phyloP scores from a whole-genome alignment of 2,329 filamentous ascomycete genomes.

The Curvularia eragrostidis region DNA sequence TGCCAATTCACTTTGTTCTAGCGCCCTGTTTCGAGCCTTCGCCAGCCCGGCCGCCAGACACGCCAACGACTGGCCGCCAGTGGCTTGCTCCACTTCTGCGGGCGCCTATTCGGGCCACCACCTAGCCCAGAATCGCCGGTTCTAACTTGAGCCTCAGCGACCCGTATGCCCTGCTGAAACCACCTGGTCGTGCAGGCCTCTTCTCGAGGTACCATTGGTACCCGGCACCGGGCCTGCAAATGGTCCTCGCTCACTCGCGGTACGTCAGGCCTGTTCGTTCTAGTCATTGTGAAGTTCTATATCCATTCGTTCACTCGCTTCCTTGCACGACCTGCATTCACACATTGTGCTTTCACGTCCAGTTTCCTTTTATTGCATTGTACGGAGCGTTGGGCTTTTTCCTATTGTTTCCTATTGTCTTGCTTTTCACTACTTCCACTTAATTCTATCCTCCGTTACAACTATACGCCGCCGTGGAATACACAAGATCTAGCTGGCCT shows the following conservation, averaged over 20 bases:
- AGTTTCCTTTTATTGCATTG: conserved; percentile 48
- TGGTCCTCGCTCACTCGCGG: conserved; percentile 51
- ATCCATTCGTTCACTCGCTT: conserved; percentile 31
- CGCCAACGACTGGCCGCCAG: conserved; percentile 50
- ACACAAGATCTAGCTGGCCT: conserved; percentile 28
- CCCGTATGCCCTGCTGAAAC: conserved; percentile 53
- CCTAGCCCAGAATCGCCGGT: conserved; percentile 43
- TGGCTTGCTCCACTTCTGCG: conserved; percentile 40
- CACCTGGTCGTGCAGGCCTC: conserved; percentile 47
- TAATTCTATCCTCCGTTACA: conserved; percentile 26
- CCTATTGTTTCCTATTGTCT: conserved; percentile 31
- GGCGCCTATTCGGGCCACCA: conserved; percentile 50
- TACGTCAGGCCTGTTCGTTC: conserved; percentile 45
- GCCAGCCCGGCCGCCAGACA: conserved; percentile 44
- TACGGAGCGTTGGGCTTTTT: conserved; percentile 40
- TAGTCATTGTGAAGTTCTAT: conserved; percentile 39
- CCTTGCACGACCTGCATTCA: conserved; percentile 25
- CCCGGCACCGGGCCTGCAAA: conserved; percentile 43
- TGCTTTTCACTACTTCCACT: conserved; percentile 16
- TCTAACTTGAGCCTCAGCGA: conserved; percentile 53
- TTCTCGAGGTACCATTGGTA: conserved; percentile 50
- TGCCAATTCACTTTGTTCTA: conserved; percentile 31
- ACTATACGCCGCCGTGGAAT: conserved; percentile 34
- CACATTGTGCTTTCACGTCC: conserved; percentile 27
- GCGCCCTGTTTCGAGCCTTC: conserved; percentile 44